phyloP scores from a whole-genome alignment of 768 basidiomycete species.

The Albatrellus ellisii region DNA sequence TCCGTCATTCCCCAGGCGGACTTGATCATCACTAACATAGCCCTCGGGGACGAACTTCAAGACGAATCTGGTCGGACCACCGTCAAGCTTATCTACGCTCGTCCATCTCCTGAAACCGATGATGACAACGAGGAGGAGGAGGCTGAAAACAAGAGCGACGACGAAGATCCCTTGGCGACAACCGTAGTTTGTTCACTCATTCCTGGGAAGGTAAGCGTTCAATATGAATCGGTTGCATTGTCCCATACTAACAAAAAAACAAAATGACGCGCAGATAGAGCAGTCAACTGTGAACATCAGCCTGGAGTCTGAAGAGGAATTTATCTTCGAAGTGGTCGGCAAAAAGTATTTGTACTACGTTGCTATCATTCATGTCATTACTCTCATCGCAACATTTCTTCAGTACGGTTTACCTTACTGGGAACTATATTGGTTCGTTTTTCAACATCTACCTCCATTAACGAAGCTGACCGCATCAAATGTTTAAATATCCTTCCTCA shows the following conservation, averaged over 20 bases:
- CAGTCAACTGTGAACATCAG: constrained; percentile 60
- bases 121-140: constrained; percentile 35
- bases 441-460: background rate
- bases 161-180: constrained; percentile 23
- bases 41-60: constrained; percentile 60
- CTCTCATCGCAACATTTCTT: background rate
- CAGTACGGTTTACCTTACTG: constrained; percentile 66
- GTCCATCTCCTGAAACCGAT: constrained; percentile 23
- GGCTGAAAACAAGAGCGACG: constrained; percentile 27
- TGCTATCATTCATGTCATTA: background rate
- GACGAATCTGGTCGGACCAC: constrained; percentile 49
- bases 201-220: constrained; percentile 53
- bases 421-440: constrained; percentile 68
- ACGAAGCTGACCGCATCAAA: background rate
- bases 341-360: constrained; percentile 48
- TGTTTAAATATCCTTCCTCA: constrained; percentile 16
- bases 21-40: constrained; percentile 70
- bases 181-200: constrained; percentile 71
- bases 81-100: constrained; percentile 50
- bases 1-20: constrained; percentile 49
- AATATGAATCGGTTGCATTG: background rate
- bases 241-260: constrained; percentile 1
- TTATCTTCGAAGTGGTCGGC: constrained; percentile 58
- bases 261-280: constrained; percentile 43
- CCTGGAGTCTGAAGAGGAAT: constrained; percentile 52